Evolutionary conservation across 202 grass and related monocot species (phyloP), one percentile per base, ranked within the genome.

Genomic region (Cymbopogon flexuosus): DNA sequence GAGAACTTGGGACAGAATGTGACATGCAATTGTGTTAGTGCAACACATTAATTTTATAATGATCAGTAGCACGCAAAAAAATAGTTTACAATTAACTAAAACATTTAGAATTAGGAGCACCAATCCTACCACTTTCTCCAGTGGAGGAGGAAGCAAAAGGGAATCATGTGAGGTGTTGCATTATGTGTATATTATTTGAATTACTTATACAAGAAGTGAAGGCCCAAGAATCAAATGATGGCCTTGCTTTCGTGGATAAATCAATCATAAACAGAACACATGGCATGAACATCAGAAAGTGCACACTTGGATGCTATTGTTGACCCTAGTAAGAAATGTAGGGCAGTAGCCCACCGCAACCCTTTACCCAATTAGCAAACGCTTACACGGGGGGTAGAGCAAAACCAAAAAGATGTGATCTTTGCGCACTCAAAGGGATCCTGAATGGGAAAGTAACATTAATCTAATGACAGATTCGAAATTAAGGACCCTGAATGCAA

Each of bases 81-180:
- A 73, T 15, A 64, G 29, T 24, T 36, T 67, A 27, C 33, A 68
- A 54, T 79, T 21, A 19, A 56, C 6, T 31, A 30, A 69, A 23
- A 39, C 70, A 65, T 87, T 75, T 83, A 68, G 19, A 89, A 83
- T 83, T 83, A 62, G 88, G 78, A 86, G 74, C 68, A 86, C 79
- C 79, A 83, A 75, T 70, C 41, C 43, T 51, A 33, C 69, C 73
- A 69, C 79, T 89, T 89, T 86, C 42, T 70, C 70, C 51, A 88
- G 85, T 93, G 88, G 90, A 83, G 88, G 82, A 81, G 45, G 68
- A 86, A 46, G 77, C 65, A 84, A 49, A 46, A 83, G 83, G 30
- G 88, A 91, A 97, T 93, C 88, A 88, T 91, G 60, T 89, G 93
- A 93, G 86, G 83, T 91, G 84, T 87, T 83, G 76, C 78, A 82